A percentile compares a stretch with the other conserved stretches of the same genome.
Evolutionary conservation across 2,329 filamentous ascomycete genomes (phyloP).

Genomic region (Pseudocercospora pini-densiflorae): DNA sequence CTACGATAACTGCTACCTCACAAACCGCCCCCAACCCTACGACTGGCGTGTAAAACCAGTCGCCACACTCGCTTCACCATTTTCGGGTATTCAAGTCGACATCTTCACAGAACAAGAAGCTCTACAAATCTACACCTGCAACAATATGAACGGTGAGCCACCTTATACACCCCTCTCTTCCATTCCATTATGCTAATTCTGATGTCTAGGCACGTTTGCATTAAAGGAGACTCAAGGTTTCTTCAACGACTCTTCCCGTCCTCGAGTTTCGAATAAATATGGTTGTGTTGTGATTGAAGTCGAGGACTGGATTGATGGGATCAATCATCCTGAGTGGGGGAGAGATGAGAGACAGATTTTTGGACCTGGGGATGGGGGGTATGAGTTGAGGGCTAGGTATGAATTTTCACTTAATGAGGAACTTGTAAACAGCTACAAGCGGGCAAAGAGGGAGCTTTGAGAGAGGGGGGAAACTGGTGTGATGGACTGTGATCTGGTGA

Average conservation of each 20-base stretch:
- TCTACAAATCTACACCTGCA: constrained; percentile 87
- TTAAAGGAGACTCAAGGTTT: constrained; percentile 74
- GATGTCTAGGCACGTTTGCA: constrained; percentile 56
- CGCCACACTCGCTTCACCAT: constrained; percentile 71
- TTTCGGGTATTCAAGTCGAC: constrained; percentile 83
- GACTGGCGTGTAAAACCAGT: constrained; percentile 68
- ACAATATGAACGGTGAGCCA: constrained; percentile 70
- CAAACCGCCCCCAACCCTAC: constrained; percentile 65
- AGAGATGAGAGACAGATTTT: constrained; percentile 60
- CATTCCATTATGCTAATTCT: constrained; percentile 20
- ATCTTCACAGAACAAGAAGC: constrained; percentile 83
- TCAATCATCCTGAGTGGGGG: constrained; percentile 93
- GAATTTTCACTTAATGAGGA: constrained; percentile 40
- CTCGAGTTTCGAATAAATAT: constrained; percentile 69
- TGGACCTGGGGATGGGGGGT: constrained; percentile 48
- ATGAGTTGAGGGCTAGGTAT: constrained; percentile 51
- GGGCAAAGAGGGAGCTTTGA: too few relatives aligned
- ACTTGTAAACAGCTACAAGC: too few relatives aligned
- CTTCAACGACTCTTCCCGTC: constrained; percentile 57
- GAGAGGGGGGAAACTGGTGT: too few relatives aligned
- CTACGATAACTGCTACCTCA: constrained; percentile 77
- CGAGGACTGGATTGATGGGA: constrained; percentile 77
- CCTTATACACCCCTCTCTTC: constrained; percentile 40
- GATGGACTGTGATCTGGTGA: too few relatives aligned
- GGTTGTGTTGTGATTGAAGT: constrained; percentile 85